Evolutionary conservation across 441 rosid genomes (phyloP), one percentile per base, ranked within the genome.

Genomic region (Corymbia calophylla): DNA sequence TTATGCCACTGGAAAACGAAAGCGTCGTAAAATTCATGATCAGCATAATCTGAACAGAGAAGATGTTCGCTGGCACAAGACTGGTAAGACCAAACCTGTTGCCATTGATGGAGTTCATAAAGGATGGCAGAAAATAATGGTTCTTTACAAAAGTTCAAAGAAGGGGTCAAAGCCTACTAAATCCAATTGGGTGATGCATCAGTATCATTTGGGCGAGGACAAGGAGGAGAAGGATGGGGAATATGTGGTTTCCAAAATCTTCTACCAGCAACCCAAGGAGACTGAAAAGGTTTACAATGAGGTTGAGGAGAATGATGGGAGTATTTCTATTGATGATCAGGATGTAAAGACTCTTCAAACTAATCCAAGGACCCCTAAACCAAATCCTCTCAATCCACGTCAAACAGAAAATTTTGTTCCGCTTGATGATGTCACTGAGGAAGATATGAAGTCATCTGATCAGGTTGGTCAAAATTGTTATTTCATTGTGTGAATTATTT

Each of bases 1-100:
- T 55, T 97, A 98, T 87, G 93, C 97, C 53, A 97, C 97, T 58
- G 99, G 99, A 58, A 97, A 94, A 89, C 92, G 99, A 84, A 98
- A 98, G 94, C 99, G 99, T 86, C 94, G 99, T 39, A 97, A 94
- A 93, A 92, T 98, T 91, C 95, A 94, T 31, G 84, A 85, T 80
- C 93, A 94, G 32, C 87, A 91, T 39, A 90, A 90, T 89, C 87
- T 92, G 3, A 62, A 89, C 32, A 93, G 92, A 91, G 98, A 95
- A 86, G 94, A 91, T 90, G 98, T 95, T 47, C 97, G 99, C 89
- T 98, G 99, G 99, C 99, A 98, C 91, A 98, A 98, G 93, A 98
- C 99, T 17, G 99, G 99, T 60, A 96, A 92, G 93, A 98, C 97
- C 85, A 97, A 95, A 91, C 44, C 92, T 89, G 93, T 98, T 88